A percentile compares a stretch with the other conserved stretches of the same genome.
Conservation (phyloP, 2,329 filamentous ascomycete species). For the Endothia cerciana region DNA sequence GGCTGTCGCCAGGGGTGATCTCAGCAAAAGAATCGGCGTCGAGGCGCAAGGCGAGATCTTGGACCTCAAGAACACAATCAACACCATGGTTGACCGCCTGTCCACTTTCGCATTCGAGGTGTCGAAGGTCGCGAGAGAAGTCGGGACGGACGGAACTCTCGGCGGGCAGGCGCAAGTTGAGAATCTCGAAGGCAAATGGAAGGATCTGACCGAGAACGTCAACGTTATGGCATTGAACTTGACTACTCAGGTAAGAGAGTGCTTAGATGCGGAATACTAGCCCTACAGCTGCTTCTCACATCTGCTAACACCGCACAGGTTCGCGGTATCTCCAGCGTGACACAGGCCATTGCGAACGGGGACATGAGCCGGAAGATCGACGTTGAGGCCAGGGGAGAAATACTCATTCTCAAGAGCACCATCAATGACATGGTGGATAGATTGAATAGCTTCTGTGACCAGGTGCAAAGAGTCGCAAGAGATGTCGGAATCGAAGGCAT, state of each 20-base stretch:
- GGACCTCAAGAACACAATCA: slow-evolving; percentile 95
- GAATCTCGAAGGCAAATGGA: slow-evolving; percentile 97
- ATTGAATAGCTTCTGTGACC: slow-evolving; percentile 92
- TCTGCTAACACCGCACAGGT: slow-evolving; percentile 56
- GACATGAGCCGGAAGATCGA: slow-evolving; percentile 97
- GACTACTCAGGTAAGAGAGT: slow-evolving; percentile 60
- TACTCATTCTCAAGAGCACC: slow-evolving; percentile 89
- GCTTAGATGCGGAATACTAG: background rate
- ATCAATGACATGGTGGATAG: slow-evolving; percentile 99
- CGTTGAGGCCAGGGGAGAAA: slow-evolving; percentile 93
- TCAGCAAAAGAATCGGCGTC: slow-evolving; percentile 94
- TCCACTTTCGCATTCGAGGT: slow-evolving; percentile 97
- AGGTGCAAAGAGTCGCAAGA: slow-evolving; percentile 92
- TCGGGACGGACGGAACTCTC: slow-evolving; percentile 92
- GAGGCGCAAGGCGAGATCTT: slow-evolving; percentile 93
- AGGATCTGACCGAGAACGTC: slow-evolving; percentile 90
- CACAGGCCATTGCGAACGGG: slow-evolving; percentile 91
- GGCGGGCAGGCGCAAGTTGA: slow-evolving; percentile 93
- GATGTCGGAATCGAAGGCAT: slow-evolving; percentile 98
- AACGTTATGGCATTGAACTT: slow-evolving; percentile 76
- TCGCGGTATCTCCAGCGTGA: slow-evolving; percentile 90
- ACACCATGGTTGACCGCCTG: slow-evolving; percentile 97
- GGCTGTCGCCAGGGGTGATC: slow-evolving; percentile 89
- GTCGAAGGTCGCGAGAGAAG: slow-evolving; percentile 91
- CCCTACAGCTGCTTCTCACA: background rate